phyloP scores from a whole-genome alignment of 495 filamentous ascomycete species.

The Friedmanniomyces simplex region DNA sequence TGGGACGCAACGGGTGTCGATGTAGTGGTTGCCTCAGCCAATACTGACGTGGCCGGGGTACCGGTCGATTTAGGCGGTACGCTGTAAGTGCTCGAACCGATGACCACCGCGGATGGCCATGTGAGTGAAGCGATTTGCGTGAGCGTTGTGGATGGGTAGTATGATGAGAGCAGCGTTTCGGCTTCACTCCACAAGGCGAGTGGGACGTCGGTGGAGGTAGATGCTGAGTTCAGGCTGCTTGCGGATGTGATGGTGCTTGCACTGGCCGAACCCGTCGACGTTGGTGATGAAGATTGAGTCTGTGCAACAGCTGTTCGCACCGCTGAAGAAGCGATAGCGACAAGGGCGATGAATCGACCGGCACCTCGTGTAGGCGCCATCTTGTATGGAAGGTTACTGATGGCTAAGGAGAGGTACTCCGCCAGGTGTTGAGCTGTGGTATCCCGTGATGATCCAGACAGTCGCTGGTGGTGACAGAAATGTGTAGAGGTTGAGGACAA shows the following conservation, averaged over 20 bases:
- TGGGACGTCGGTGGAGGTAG: background rate
- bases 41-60: background rate
- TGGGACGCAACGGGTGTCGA: background rate
- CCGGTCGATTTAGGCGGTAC: constrained; percentile 1
- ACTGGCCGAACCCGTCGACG: background rate
- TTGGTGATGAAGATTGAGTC: background rate
- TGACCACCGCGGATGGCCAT: constrained; percentile 11
- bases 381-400: background rate
- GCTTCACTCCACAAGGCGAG: background rate
- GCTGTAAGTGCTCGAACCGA: constrained; percentile 8
- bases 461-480: no score
- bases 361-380: background rate
- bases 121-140: constrained; percentile 12
- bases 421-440: no score
- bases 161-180: constrained; percentile 10
- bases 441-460: no score
- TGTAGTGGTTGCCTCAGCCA: background rate
- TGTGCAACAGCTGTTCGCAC: background rate
- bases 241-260: background rate
- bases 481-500: no score
- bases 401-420: no score
- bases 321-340: background rate
- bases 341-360: background rate
- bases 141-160: constrained; percentile 16
- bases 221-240: background rate